phyloP scores from a whole-genome alignment of 208 protist species.

The Leishmania amazonensis region DNA sequence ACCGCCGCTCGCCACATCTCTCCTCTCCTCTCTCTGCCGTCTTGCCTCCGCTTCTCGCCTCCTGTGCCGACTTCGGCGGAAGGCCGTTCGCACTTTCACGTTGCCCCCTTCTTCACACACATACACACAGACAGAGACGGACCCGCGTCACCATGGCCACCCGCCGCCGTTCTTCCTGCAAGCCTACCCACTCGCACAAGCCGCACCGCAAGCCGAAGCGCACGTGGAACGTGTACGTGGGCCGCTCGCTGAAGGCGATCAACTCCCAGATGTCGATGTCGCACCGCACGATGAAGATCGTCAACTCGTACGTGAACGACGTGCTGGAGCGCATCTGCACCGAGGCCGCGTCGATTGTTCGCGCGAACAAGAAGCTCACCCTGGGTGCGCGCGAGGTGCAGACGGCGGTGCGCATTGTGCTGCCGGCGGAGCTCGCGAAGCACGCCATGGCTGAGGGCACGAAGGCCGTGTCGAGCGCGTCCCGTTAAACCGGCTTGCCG shows the following conservation, averaged over 20 bases:
- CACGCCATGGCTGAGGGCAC: constrained; percentile 98
- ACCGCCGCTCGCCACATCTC: neutral
- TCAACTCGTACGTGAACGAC: constrained; percentile 98
- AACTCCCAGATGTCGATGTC: constrained; percentile 97
- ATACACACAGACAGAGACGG: no score
- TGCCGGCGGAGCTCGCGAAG: constrained; percentile 98
- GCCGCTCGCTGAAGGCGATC: constrained; percentile 95
- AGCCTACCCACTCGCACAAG: constrained; percentile 23
- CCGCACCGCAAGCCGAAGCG: constrained; percentile 74
- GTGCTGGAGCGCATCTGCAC: constrained; percentile 97
- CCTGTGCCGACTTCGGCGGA: neutral
- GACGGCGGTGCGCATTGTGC: constrained; percentile 96
- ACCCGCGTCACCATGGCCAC: no score
- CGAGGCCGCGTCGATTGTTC: constrained; percentile 93
- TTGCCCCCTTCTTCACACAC: no score
- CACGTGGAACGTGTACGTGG: constrained; percentile 89
- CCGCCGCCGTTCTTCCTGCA: no score
- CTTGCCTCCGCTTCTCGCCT: neutral
- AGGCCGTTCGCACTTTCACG: no score
- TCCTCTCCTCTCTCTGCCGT: neutral
- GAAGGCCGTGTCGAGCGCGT: constrained; percentile 95
- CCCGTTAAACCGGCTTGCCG: constrained; percentile 21
- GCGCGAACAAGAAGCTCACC: constrained; percentile 96
- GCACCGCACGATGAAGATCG: constrained; percentile 95
- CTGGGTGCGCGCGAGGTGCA: constrained; percentile 96